phyloP scores from a whole-genome alignment of 306 rosid genomes.

The Prunus campanulata region DNA sequence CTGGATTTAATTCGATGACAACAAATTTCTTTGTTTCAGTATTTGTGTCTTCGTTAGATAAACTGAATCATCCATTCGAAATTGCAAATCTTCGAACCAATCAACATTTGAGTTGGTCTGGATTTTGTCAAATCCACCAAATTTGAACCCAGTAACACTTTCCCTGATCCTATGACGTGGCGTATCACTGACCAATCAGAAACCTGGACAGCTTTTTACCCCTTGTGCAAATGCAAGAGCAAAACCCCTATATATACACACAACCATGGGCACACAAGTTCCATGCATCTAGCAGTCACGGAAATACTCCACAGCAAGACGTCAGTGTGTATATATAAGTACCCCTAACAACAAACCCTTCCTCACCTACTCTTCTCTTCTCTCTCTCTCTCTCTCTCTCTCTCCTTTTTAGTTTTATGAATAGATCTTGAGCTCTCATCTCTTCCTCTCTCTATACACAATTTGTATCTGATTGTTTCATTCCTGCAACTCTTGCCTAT shows the following conservation, averaged over 20 bases:
- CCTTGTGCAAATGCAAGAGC: neutral
- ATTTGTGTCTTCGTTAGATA: no score
- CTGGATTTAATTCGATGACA: no score
- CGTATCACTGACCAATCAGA: no score
- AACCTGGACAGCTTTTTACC: no score
- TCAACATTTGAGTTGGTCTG: no score
- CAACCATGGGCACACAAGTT: slow-evolving; percentile 5
- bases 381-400: neutral
- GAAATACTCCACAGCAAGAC: slow-evolving; percentile 1
- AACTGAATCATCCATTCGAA: no score
- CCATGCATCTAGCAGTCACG: neutral
- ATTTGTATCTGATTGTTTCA: neutral
- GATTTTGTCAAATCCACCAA: no score
- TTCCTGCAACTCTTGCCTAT: neutral
- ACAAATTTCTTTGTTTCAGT: no score
- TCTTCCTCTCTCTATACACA: neutral
- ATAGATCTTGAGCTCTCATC: neutral
- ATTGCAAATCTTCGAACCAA: no score
- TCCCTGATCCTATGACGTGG: no score
- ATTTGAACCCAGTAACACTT: no score
- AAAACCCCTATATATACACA: neutral
- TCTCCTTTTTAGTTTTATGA: neutral
- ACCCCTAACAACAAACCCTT: slow-evolving; percentile 29
- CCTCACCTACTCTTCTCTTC: slow-evolving; percentile 14
- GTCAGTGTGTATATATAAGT: slow-evolving; percentile 30